Conservation (phyloP, 306 rosid species). For the Coriaria nepalensis region DNA sequence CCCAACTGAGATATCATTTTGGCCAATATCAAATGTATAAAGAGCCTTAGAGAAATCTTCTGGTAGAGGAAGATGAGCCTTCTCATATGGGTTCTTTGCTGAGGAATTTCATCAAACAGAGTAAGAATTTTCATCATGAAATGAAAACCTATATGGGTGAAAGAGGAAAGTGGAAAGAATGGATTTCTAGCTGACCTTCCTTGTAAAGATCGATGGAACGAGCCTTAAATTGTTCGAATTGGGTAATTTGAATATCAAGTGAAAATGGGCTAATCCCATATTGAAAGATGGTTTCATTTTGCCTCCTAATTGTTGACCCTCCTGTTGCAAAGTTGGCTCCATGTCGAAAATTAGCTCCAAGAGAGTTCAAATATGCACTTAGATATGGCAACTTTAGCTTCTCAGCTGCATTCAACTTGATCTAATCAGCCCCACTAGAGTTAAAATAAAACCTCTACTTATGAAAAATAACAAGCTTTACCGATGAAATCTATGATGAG, state of each 20-base stretch:
- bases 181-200: conserved; percentile 40
- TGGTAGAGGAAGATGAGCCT: conserved; percentile 52
- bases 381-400: conserved; percentile 52
- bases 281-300: conserved; percentile 69
- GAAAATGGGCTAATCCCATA: conserved; percentile 79
- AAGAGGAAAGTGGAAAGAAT: not conserved
- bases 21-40: conserved; percentile 89
- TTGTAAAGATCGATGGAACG: conserved; percentile 49
- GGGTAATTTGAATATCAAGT: conserved; percentile 65
- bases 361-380: conserved; percentile 84
- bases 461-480: conserved; percentile 7
- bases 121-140: no score
- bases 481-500: conserved; percentile 80
- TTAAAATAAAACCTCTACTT: no score
- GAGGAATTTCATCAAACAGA: conserved; percentile 4
- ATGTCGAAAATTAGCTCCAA: conserved; percentile 61
- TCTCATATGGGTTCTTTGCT: conserved; percentile 42
- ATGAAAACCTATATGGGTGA: not conserved
- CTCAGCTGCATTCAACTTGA: conserved; percentile 47
- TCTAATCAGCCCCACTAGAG: not conserved
- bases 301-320: conserved; percentile 78
- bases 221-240: conserved; percentile 51
- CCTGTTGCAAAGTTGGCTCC: conserved; percentile 96
- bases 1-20: conserved; percentile 77
- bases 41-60: conserved; percentile 75